These are phyloP conservation scores for Citrus glauca DNA, from an alignment of 345 rosid species.

Conservation along the genomic window DNA sequence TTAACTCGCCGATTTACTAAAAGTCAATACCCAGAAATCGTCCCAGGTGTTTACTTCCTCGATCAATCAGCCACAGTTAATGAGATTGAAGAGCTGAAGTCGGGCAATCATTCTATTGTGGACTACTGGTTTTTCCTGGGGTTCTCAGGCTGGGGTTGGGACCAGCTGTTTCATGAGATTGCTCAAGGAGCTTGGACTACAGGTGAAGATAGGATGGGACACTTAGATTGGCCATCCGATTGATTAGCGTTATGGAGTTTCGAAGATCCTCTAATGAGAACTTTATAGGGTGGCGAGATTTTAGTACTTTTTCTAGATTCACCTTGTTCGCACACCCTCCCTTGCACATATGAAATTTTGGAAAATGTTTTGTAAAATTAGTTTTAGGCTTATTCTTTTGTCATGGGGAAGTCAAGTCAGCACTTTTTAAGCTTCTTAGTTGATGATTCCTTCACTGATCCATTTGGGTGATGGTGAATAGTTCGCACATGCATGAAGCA, in stretches of 20 bases:
- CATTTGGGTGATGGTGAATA: background rate
- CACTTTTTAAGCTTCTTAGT: background rate
- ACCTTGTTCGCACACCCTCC: background rate
- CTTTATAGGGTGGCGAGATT: background rate
- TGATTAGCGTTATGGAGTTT: background rate
- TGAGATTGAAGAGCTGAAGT: constrained; percentile 45
- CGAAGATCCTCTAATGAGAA: background rate
- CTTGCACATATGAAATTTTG: background rate
- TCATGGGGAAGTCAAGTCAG: background rate
- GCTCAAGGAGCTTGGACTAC: constrained; percentile 68
- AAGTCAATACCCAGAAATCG: constrained; percentile 42
- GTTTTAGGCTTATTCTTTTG: background rate
- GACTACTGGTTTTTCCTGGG: constrained; percentile 95
- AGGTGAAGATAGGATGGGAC: constrained; percentile 22
- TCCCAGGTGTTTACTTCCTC: constrained; percentile 65
- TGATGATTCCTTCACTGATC: too few relatives aligned
- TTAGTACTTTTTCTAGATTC: background rate
- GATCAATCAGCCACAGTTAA: constrained; percentile 50
- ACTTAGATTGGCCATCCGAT: constrained; percentile 55
- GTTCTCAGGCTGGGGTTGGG: constrained; percentile 75
- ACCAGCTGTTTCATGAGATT: constrained; percentile 69
- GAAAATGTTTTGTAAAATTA: background rate
- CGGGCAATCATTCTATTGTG: constrained; percentile 35
- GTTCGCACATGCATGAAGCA: background rate
- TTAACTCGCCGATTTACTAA: constrained; percentile 41